Evolutionary conservation across 306 rosid species (phyloP).

Genomic region (Castanea crenata): DNA sequence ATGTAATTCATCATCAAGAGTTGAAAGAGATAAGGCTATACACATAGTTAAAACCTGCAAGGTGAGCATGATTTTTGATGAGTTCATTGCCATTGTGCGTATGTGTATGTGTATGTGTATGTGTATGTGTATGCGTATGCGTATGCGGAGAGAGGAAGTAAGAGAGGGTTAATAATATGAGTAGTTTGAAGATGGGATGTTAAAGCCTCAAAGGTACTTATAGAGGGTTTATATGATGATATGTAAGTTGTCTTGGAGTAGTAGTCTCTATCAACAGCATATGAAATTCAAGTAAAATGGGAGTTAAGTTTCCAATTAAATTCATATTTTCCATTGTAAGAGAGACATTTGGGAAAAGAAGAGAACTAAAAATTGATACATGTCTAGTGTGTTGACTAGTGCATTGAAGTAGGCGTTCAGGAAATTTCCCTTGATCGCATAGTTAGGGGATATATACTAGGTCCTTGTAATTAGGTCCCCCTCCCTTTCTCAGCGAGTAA

Average conservation of each 20-base stretch:
- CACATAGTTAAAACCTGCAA: conserved; percentile 36
- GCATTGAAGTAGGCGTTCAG: background rate
- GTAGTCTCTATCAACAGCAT: conserved; percentile 35
- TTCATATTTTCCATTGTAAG: background rate
- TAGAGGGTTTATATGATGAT: conserved; percentile 2
- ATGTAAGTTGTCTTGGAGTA: conserved; percentile 19
- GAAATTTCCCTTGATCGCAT: no score
- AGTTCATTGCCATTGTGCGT: conserved; percentile 21
- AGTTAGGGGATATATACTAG: no score
- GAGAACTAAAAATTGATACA: background rate
- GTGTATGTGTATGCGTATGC: background rate
- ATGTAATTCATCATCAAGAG: background rate
- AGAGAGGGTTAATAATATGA: background rate
- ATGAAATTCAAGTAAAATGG: background rate
- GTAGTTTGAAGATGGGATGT: background rate
- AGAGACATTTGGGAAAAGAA: background rate
- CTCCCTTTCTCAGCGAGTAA: no score
- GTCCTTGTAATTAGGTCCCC: no score
- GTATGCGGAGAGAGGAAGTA: background rate
- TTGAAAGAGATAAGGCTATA: conserved; percentile 29
- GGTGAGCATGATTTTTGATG: conserved; percentile 16
- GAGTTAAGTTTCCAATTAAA: conserved; percentile 28
- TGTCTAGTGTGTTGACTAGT: background rate
- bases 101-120: background rate
- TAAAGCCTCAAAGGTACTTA: background rate